Evolutionary conservation across 768 basidiomycete species (phyloP), one percentile per base, ranked within the genome.

Genomic region (Tephrocybe rancida): DNA sequence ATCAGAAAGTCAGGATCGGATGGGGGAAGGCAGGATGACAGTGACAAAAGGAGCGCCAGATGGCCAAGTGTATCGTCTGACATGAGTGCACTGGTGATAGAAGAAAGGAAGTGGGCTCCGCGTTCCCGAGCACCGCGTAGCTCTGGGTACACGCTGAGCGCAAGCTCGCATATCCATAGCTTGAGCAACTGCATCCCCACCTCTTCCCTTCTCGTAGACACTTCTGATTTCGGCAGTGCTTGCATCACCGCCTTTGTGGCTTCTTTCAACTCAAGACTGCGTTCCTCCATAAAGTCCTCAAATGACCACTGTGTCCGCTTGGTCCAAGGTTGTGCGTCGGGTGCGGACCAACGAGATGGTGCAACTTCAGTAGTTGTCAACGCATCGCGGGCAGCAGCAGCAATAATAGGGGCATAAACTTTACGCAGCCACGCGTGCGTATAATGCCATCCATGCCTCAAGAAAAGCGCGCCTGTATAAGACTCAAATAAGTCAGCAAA

Each of bases 401-500:
- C 51, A 25, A 64, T 48, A 6, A 69, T 55, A 9, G 67, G 64
- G 13, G 48, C 52, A 52, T 65, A 63, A 22, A 70, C 53, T 1
- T 43, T 48, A 19, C 55, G 48, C 4, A 72, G 59, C 68, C 68
- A 70, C 2, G 55, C 51, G 42, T 59, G 48, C 1, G 66, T 57
- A 19, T 44, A 56, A 16, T 50, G 32, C 67, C 65, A 69, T 14
- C 69, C 70, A 32, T 61, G 54, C 45, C 68, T 62, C n/a, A 64
- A 47, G 14, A 61, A 70, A 8, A 70, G 57, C 1, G 69, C 69
- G 6, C 70, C 69, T 16, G 52, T 56, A 44, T 67, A 67, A 0
- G 68, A 59, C 45, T 72, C 70, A 41, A 72, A 70, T 13, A 72
- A 58, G 48, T 72, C 67, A 6, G 67, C 70, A 11, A 71, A 61